These are phyloP conservation scores for Colletotrichum higginsianum DNA, from an alignment of 2,329 filamentous ascomycete species.

Conservation along the genomic window DNA sequence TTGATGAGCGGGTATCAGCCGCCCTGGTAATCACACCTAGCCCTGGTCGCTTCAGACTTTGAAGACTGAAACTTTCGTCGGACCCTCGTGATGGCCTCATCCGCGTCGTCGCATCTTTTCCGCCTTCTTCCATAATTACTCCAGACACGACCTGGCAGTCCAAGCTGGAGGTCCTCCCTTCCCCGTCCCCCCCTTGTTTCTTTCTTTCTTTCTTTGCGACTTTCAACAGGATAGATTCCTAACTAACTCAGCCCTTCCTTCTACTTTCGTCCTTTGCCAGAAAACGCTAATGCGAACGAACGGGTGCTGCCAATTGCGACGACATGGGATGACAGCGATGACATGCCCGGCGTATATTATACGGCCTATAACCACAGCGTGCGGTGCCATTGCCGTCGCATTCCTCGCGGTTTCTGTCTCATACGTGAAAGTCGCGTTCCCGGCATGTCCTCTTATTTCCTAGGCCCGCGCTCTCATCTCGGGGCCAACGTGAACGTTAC, in stretches of 20 bases:
- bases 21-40: constrained; percentile 17
- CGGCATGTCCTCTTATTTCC: constrained; percentile 4
- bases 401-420: constrained; percentile 35
- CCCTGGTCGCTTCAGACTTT: constrained; percentile 38
- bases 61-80: constrained; percentile 38
- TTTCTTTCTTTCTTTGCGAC: not conserved
- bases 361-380: constrained; percentile 21
- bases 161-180: constrained; percentile 7
- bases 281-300: not conserved
- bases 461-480: constrained; percentile 27
- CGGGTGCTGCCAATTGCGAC: constrained; percentile 11
- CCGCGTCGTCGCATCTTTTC: constrained; percentile 33
- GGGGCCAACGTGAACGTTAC: constrained; percentile 20
- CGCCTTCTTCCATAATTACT: constrained; percentile 22
- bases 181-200: not conserved
- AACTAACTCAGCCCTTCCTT: not conserved
- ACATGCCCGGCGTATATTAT: constrained; percentile 7
- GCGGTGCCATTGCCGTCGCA: constrained; percentile 28
- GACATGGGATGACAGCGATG: constrained; percentile 1
- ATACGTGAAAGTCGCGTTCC: constrained; percentile 1
- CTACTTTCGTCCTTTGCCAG: not conserved
- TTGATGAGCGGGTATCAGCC: constrained; percentile 20
- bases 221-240: not conserved
- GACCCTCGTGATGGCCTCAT: constrained; percentile 40
- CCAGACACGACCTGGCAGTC: not conserved